A percentile compares a stretch with the other conserved stretches of the same genome.
These are phyloP conservation scores for Quercus agrifolia DNA, from an alignment of 306 rosid species.

Conservation along the genomic window DNA sequence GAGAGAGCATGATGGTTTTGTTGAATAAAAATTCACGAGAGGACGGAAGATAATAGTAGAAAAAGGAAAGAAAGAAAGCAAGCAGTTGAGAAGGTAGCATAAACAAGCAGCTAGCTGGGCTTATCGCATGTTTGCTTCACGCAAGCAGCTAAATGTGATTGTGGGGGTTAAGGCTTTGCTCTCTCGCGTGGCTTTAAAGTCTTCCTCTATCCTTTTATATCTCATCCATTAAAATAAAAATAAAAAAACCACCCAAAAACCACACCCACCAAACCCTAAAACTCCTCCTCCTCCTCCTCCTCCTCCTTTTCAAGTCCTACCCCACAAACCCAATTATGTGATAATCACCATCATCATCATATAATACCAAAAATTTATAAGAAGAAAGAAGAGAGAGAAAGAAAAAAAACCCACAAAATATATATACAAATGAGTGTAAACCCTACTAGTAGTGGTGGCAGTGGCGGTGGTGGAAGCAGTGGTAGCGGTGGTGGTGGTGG, in stretches of 20 bases:
- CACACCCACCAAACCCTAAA: conserved; percentile 52
- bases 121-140: conserved; percentile 95
- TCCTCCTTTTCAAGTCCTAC: neutral
- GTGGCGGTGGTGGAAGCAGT: conserved; percentile 12
- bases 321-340: conserved; percentile 21
- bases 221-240: conserved; percentile 25
- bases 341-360: neutral
- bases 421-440: conserved; percentile 47
- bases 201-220: conserved; percentile 34
- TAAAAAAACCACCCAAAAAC: conserved; percentile 1
- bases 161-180: conserved; percentile 65
- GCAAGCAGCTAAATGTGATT: conserved; percentile 80
- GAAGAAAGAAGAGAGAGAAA: neutral
- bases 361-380: neutral
- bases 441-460: conserved; percentile 39
- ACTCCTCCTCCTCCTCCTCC: neutral
- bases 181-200: conserved; percentile 93
- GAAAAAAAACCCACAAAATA: neutral
- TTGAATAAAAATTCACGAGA: conserved; percentile 32
- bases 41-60: conserved; percentile 11
- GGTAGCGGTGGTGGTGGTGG: conserved; percentile 15
- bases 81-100: conserved; percentile 20
- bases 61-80: neutral
- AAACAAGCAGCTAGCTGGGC: conserved; percentile 23
- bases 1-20: conserved; percentile 20